These are phyloP conservation scores for Colletotrichum musicola DNA, from an alignment of 2,329 filamentous ascomycete genomes.

Conservation along the genomic window DNA sequence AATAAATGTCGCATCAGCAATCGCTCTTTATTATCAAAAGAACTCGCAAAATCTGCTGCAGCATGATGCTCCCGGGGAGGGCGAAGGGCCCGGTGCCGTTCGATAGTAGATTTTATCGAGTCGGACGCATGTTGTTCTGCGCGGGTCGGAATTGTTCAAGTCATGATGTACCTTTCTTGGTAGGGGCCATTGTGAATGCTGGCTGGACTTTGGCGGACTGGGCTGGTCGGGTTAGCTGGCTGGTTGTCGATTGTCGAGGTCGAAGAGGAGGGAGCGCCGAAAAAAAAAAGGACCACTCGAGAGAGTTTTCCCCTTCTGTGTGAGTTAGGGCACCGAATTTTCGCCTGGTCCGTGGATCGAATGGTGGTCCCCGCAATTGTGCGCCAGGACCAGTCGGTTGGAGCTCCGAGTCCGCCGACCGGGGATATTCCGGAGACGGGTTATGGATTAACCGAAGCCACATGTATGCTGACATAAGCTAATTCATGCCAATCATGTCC, in stretches of 20 bases:
- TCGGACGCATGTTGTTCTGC: conserved; percentile 38
- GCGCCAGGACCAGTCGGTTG: too few relatives aligned
- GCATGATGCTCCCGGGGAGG: conserved; percentile 64
- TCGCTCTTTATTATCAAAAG: conserved; percentile 69
- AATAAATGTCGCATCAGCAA: conserved; percentile 74
- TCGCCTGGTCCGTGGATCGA: conserved; percentile 7
- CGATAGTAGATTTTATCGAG: conserved; percentile 36
- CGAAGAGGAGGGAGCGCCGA: not conserved
- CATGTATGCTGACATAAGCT: not conserved
- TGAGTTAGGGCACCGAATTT: conserved; percentile 32
- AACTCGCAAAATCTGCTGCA: conserved; percentile 84
- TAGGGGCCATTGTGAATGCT: conserved; percentile 54
- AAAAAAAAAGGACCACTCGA: not conserved
- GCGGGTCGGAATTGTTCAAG: not conserved
- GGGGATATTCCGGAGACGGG: not conserved
- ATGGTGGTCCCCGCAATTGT: too few relatives aligned
- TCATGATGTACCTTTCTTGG: conserved; percentile 54
- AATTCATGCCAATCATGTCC: not conserved
- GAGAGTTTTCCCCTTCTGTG: conserved; percentile 21
- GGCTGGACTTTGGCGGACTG: conserved; percentile 42
- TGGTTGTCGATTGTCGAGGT: conserved; percentile 32
- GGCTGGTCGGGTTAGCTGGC: conserved; percentile 40
- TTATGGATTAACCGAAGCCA: not conserved
- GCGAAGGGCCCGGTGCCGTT: conserved; percentile 28
- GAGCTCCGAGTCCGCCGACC: too few relatives aligned